Conservation (phyloP, 106 monocot species). For the Alisma plantagoaquatica region DNA sequence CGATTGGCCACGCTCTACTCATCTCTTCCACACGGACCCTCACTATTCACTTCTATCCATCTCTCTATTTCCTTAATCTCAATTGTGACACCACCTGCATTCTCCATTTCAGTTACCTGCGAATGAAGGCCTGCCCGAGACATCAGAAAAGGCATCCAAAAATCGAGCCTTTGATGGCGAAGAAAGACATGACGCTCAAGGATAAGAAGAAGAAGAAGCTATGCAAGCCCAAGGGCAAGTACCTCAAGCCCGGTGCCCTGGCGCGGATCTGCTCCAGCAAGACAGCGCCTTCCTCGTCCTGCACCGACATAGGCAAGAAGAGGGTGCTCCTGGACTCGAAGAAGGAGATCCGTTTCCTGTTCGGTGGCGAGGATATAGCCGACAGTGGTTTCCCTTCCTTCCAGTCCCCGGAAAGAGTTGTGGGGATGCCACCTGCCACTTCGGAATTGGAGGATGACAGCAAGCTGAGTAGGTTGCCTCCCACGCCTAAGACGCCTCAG, state of each 20-base stretch:
- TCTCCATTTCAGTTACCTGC: too few relatives aligned
- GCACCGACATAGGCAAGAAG: conserved; percentile 74
- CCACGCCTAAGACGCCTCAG: conserved; percentile 57
- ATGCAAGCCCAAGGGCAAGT: conserved; percentile 46
- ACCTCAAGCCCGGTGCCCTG: conserved; percentile 71
- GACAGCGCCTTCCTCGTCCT: conserved; percentile 38
- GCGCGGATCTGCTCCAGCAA: conserved; percentile 49
- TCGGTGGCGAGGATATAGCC: too few relatives aligned
- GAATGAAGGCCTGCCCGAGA: too few relatives aligned
- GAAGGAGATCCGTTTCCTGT: neutral
- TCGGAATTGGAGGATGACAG: conserved; percentile 10
- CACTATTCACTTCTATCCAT: too few relatives aligned
- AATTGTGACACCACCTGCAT: too few relatives aligned
- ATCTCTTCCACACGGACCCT: too few relatives aligned
- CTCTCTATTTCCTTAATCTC: too few relatives aligned
- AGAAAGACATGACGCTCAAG: too few relatives aligned
- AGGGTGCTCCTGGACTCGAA: conserved; percentile 32
- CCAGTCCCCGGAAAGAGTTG: conserved; percentile 19
- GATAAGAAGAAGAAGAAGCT: conserved; percentile 59
- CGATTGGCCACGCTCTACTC: too few relatives aligned
- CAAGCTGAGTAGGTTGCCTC: conserved; percentile 19
- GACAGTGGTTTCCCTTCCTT: conserved; percentile 6
- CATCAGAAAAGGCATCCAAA: too few relatives aligned
- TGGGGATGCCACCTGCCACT: neutral
- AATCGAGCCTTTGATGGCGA: too few relatives aligned